Evolutionary conservation across 495 filamentous ascomycete species (phyloP).

Genomic region (Xylaria palmicola): DNA sequence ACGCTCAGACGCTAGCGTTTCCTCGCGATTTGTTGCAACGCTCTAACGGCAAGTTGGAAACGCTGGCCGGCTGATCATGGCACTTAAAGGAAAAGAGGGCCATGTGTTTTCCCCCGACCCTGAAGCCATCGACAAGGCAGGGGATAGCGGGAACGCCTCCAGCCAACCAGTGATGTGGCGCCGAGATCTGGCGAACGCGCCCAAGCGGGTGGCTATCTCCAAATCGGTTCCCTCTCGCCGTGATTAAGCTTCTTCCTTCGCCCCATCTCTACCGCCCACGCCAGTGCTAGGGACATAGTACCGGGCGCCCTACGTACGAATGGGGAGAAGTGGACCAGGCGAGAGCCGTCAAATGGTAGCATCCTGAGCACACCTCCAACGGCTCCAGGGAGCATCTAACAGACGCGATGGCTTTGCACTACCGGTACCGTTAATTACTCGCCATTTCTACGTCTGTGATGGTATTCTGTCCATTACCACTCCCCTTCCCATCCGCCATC

Average conservation of each 20-base stretch:
- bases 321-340: neutral
- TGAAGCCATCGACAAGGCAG: neutral
- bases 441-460: too few species aligned
- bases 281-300: neutral
- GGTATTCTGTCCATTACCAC: neutral
- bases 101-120: neutral
- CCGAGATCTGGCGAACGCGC: slow-evolving; percentile 8
- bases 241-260: slow-evolving; percentile 8
- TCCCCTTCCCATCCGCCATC: neutral
- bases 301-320: neutral
- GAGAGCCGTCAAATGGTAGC: neutral
- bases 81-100: slow-evolving; percentile 4
- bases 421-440: neutral
- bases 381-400: neutral
- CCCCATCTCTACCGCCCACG: neutral
- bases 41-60: slow-evolving; percentile 19
- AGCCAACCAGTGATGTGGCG: slow-evolving; percentile 8
- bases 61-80: slow-evolving; percentile 7
- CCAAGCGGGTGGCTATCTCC: slow-evolving; percentile 8
- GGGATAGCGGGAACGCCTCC: slow-evolving; percentile 7
- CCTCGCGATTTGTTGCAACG: slow-evolving; percentile 6
- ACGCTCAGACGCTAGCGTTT: slow-evolving; percentile 3
- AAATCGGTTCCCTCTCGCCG: slow-evolving; percentile 15
- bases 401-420: neutral
- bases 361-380: neutral